Conservation (phyloP, 2,329 filamentous ascomycete species). For the Hymenoscyphus repandus region DNA sequence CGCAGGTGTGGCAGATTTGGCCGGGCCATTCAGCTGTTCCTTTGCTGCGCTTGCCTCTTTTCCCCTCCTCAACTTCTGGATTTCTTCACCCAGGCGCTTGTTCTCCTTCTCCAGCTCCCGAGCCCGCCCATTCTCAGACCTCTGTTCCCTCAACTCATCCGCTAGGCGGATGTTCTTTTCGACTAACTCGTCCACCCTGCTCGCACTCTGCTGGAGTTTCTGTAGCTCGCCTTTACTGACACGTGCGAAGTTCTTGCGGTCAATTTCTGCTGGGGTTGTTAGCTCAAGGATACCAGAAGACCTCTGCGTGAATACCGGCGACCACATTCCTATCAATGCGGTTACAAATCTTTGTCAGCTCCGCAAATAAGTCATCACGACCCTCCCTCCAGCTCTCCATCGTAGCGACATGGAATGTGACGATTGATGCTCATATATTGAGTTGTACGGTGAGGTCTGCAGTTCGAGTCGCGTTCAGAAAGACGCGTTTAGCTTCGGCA, state of each 20-base stretch:
- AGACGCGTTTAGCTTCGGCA: too few species aligned
- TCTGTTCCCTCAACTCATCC: constrained; percentile 18
- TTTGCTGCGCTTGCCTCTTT: constrained; percentile 1
- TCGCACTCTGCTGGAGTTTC: constrained; percentile 11
- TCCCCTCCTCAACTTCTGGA: constrained; percentile 11
- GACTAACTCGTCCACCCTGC: constrained; percentile 10
- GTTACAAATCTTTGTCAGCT: constrained; percentile 20
- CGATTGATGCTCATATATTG: too few species aligned
- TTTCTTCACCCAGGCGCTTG: constrained; percentile 15
- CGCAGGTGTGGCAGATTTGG: constrained; percentile 8
- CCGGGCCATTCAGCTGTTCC: neutral
- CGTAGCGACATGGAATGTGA: neutral
- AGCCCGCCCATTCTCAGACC: constrained; percentile 8
- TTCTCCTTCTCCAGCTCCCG: constrained; percentile 24
- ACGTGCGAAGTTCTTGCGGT: constrained; percentile 10
- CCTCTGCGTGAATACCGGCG: constrained; percentile 13
- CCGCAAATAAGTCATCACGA: constrained; percentile 20
- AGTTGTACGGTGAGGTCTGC: too few species aligned
- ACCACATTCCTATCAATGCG: constrained; percentile 19
- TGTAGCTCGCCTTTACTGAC: constrained; percentile 18
- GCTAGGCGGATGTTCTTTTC: constrained; percentile 15
- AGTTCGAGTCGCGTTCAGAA: too few species aligned
- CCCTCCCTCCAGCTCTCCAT: constrained; percentile 28
- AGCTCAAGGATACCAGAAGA: neutral
- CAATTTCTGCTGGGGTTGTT: constrained; percentile 15